phyloP scores from a whole-genome alignment of 2,329 filamentous ascomycete species.

The Cyphellophora europaea region DNA sequence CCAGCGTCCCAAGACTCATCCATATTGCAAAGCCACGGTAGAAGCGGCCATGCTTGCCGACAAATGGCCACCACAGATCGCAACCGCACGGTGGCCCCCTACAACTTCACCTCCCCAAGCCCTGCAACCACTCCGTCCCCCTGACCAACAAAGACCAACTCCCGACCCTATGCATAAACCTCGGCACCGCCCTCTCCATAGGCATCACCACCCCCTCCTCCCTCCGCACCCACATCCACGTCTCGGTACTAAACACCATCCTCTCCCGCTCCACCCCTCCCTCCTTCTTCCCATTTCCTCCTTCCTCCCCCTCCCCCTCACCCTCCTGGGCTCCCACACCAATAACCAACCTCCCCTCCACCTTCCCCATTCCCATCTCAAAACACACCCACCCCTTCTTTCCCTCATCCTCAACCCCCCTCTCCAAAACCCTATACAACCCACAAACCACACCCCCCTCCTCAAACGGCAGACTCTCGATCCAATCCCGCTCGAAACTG shows the following conservation, averaged over 20 bases:
- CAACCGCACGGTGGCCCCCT: no score
- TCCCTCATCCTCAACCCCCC: background rate
- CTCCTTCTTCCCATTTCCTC: background rate
- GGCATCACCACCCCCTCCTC: slow-evolving; percentile 4
- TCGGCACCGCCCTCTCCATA: slow-evolving; percentile 4
- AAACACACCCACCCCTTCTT: slow-evolving; percentile 1
- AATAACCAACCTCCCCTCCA: slow-evolving; percentile 1
- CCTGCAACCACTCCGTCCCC: background rate
- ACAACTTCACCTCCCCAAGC: background rate
- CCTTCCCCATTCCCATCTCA: slow-evolving; percentile 1
- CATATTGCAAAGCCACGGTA: no score
- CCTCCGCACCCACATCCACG: slow-evolving; percentile 1
- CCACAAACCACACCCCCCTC: slow-evolving; percentile 1
- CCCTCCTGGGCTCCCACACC: slow-evolving; percentile 1
- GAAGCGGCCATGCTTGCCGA: no score
- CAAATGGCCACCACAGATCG: no score
- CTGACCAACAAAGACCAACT: background rate
- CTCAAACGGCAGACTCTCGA: background rate
- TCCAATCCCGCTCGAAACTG: background rate
- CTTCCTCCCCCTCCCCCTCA: background rate
- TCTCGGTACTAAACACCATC: slow-evolving; percentile 1
- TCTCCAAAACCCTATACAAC: background rate
- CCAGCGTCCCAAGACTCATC: no score
- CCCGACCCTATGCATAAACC: slow-evolving; percentile 1
- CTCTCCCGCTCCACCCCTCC: background rate